These are phyloP conservation scores for Nadsonia commutata DNA, from an alignment of 1,139 yeast genomes.

Conservation along the genomic window DNA sequence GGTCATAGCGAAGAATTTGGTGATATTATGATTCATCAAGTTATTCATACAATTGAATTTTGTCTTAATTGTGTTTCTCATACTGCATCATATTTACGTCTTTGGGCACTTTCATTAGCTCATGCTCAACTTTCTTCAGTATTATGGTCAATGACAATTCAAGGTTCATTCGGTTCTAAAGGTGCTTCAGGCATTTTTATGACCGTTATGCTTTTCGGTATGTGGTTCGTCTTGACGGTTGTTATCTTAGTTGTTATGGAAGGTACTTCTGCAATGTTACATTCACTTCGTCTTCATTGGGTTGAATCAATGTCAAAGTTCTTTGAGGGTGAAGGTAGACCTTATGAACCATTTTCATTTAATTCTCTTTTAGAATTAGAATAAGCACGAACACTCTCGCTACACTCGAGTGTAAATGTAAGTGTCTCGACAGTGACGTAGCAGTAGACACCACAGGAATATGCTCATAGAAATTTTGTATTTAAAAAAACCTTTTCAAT, in stretches of 20 bases:
- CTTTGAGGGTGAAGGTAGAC: constrained; percentile 89
- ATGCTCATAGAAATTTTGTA: too few species aligned
- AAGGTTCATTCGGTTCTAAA: constrained; percentile 60
- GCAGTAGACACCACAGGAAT: too few species aligned
- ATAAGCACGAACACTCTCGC: too few species aligned
- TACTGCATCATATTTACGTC: constrained; percentile 88
- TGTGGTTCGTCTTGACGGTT: constrained; percentile 90
- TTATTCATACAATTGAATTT: constrained; percentile 94
- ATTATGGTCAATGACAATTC: constrained; percentile 89
- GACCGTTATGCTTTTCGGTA: constrained; percentile 70
- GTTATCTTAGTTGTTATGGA: constrained; percentile 92
- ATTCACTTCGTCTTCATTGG: constrained; percentile 94
- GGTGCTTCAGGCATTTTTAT: constrained; percentile 58
- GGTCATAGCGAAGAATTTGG: constrained; percentile 59
- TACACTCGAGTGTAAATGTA: too few species aligned
- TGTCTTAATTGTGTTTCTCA: constrained; percentile 95
- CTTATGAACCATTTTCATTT: constrained; percentile 72
- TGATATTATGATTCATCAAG: constrained; percentile 92
- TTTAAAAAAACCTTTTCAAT: too few species aligned
- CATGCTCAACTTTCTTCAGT: constrained; percentile 94
- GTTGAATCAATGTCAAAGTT: constrained; percentile 98
- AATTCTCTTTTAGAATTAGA: constrained; percentile 8
- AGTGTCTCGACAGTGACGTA: too few species aligned
- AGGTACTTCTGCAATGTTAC: constrained; percentile 98
- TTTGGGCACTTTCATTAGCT: constrained; percentile 96